Percentiles rank a stretch among this genome's conserved stretches.
Evolutionary conservation across 116 monocot species (phyloP).

Genomic region (Posidonia oceanica): DNA sequence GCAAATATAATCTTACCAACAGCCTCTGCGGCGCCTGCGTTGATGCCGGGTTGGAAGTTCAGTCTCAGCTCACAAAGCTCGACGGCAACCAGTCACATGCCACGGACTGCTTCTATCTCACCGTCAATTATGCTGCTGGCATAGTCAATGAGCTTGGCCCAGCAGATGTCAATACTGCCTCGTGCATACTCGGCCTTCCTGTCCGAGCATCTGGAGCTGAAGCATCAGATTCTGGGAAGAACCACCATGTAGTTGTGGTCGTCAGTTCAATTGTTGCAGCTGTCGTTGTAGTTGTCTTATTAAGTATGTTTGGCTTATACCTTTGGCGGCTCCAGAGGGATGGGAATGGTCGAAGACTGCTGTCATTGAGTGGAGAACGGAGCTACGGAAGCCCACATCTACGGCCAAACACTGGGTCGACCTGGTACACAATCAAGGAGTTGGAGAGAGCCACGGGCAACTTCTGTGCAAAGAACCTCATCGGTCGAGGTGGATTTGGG

Average conservation of each 20-base stretch:
- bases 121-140: conserved; percentile 50
- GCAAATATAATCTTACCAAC: conserved; percentile 26
- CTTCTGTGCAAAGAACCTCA: conserved; percentile 13
- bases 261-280: not conserved
- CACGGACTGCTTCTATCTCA: conserved; percentile 57
- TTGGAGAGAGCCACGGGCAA: conserved; percentile 3
- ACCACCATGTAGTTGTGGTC: not conserved
- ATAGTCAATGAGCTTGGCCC: conserved; percentile 33
- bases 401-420: conserved; percentile 50
- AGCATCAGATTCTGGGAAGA: not conserved
- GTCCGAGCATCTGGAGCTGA: not conserved
- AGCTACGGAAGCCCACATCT: not conserved
- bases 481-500: conserved; percentile 11
- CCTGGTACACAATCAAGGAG: conserved; percentile 18
- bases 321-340: not conserved
- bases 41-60: conserved; percentile 30
- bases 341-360: not conserved
- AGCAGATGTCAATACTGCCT: conserved; percentile 21
- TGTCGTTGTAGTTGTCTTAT: conserved; percentile 14
- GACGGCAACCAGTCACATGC: conserved; percentile 61
- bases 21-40: conserved; percentile 39
- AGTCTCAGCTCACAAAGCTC: conserved; percentile 31
- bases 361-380: not conserved
- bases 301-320: conserved; percentile 6
- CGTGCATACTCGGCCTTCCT: conserved; percentile 45